Evolutionary conservation across 73 alveolate species (phyloP).

Genomic region (Uronychia binucleata): DNA sequence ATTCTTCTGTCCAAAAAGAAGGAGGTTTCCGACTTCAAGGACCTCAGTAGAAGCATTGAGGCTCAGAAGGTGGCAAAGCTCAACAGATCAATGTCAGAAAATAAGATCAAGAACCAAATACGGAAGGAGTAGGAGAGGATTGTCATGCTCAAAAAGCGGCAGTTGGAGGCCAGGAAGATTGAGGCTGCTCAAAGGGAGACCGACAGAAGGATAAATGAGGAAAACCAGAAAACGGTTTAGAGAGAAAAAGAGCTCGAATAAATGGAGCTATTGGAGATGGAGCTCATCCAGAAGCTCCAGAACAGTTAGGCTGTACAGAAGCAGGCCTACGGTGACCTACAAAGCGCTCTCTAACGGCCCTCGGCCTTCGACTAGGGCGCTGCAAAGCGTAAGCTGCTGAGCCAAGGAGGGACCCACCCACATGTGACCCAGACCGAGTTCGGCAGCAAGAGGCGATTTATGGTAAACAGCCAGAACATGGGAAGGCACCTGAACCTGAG

Average conservation of each 20-base stretch:
- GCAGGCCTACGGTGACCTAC: constrained; percentile 46
- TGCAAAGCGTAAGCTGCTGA: not conserved
- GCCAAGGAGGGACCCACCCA: no score
- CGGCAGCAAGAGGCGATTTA: not conserved
- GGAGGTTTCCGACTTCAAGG: not conserved
- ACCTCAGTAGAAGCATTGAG: not conserved
- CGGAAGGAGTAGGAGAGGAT: not conserved
- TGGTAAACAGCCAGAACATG: not conserved
- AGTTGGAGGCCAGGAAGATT: not conserved
- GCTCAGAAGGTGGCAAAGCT: not conserved
- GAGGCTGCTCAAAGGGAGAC: constrained; percentile 2
- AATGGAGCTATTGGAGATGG: constrained; percentile 58
- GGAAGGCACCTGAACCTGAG: not conserved
- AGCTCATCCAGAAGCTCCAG: constrained; percentile 31
- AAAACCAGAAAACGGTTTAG: constrained; percentile 1
- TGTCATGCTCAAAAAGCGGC: not conserved
- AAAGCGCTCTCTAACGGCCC: constrained; percentile 14
- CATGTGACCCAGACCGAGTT: no score
- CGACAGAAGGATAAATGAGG: constrained; percentile 19
- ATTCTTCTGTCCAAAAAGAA: not conserved
- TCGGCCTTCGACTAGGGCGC: not conserved
- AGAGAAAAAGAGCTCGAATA: constrained; percentile 32
- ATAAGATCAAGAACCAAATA: constrained; percentile 2
- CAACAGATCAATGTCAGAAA: not conserved
- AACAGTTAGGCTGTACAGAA: constrained; percentile 34